phyloP scores from a whole-genome alignment of 139 green algal species.

The Limnomonas spitsbergensis region DNA sequence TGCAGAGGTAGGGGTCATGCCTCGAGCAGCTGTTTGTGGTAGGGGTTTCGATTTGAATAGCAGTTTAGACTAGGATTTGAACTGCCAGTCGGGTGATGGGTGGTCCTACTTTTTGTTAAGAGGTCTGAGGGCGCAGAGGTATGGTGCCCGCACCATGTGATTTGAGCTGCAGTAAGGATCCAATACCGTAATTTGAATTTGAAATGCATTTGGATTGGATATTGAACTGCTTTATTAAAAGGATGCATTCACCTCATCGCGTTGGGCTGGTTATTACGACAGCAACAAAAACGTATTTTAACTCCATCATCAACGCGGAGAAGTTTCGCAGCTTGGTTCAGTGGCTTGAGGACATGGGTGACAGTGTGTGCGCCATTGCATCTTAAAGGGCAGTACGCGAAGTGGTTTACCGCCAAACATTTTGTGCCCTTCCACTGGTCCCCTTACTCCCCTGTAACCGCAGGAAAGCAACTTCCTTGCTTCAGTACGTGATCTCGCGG shows the following conservation, averaged over 20 bases:
- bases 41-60: background rate
- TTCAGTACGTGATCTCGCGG: conserved; percentile 39
- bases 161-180: background rate
- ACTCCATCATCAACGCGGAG: background rate
- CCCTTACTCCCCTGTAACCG: conserved; percentile 39
- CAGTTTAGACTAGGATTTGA: background rate
- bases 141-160: background rate
- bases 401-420: background rate
- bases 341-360: no score
- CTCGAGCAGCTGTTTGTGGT: background rate
- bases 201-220: no score
- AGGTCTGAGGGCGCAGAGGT: background rate
- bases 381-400: background rate
- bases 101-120: background rate
- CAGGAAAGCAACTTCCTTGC: conserved; percentile 36
- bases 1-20: background rate
- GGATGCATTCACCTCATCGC: no score
- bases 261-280: no score
- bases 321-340: no score
- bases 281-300: background rate
- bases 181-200: background rate
- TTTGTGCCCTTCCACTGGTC: conserved; percentile 27
- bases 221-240: no score
- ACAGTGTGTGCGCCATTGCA: no score
- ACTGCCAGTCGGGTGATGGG: background rate